Evolutionary conservation across 345 rosid genomes (phyloP), one percentile per base, ranked within the genome.

Genomic region (Salix udensis): DNA sequence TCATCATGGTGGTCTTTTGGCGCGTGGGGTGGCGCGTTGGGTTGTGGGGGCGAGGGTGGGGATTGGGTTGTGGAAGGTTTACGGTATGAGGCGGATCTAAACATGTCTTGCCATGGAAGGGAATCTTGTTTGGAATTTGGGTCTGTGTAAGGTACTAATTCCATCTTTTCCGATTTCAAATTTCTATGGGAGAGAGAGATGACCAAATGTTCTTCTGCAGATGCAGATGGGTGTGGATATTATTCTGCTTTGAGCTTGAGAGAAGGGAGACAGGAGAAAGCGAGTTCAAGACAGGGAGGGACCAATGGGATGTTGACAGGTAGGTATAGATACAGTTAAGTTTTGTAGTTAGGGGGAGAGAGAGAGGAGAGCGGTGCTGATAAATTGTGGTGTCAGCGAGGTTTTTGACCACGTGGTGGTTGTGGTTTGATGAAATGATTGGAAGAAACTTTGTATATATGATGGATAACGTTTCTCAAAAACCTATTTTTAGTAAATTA

Each of bases 91-190:
- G 91, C 99, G 65, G 99, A 90, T 88, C 91, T 91, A 80, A 93
- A 93, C 99, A 96, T 96, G 82, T 91, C 98, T 78, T 92, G 86
- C 98, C 99, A 96, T 8, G 98, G 89, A 70, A 91, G 87, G 40
- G 87, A 80, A 28, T 84, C 71, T 50, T 89, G 64, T 66, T 86
- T 88, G 70, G 86, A 60, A 65, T 87, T 83, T 50, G 89, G 85
- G 75, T 93, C 92, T 9, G 83, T 65, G 85, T 87, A 91, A 5
- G 98, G 98, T 42, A 91, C 93, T 62, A 93, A 79, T 83, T 88
- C 97, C 98, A 95, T 95, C 1, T 13, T 65, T 65, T 65, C 50
- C 44, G 13, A 40, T 10, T 40, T 40, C 44, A 3, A 46, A 46
- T 26, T 10, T 53, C 71, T 16, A 15, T 16, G 14, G 14, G 42